Base-by-base conservation (phyloP, 345 rosid species). In the Populus alba region DNA sequence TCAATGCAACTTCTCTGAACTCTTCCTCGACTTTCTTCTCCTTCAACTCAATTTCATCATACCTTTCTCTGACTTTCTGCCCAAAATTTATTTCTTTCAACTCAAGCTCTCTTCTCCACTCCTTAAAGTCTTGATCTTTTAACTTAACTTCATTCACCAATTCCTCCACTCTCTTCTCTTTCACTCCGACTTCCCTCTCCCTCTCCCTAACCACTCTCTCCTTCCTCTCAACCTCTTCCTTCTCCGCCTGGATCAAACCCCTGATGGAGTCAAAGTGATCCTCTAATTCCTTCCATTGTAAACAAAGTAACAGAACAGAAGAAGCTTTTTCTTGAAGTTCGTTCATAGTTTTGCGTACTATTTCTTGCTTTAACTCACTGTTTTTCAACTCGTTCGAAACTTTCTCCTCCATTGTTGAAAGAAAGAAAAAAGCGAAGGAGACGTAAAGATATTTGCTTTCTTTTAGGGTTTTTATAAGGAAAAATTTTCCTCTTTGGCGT, bases 261-360 rank as follows among this genome's bases (percentile, higher is more conserved):
- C 66, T 74, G 6, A 73, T 73, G 18, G 89, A 81, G 16, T 78
- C 83, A 69, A 84, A 81, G 71, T 76, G 75, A 0, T 66, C 70
- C 20, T 84, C 91, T 22, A 89, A 76, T 6, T 88, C 92, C 63
- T 91, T 77, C 89, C 88, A 86, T 31, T 85, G 88, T 63, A 85
- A 62, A 22, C 85, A 72, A 45, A 91, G 85, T 7, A 61, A 62
- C 51, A 88, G 43, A 73, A 89, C 16, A 12, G 91, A 89, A 73
- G 87, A 82, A 68, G 86, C 89, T 23, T 78, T 68, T 4, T 80
- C 79, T 17, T 86, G 84, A 33, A 88, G 79, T 45, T 84, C 76
- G 51, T 79, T 65, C 41, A 89, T 55, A 29, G 88, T 75, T 73
- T 35, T 77, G 38, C 84, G 75, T 4, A 87, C 23, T 49, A 37